Base-by-base conservation (phyloP, 2,329 filamentous ascomycete species). In the Byssoonygena ceratinophila region DNA sequence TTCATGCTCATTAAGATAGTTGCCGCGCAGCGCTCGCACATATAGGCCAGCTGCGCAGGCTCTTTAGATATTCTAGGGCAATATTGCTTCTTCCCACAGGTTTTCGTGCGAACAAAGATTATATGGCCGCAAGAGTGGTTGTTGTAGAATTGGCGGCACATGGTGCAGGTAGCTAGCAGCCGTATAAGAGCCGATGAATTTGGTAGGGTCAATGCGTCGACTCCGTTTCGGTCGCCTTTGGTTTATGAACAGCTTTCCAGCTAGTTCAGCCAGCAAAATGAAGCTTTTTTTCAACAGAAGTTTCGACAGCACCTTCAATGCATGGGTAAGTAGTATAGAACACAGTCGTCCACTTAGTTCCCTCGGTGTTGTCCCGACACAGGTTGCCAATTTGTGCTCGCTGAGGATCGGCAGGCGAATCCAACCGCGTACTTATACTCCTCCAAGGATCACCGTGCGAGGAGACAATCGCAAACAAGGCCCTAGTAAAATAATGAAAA, bases 141-240 rank as follows among this genome's bases (percentile, higher is more conserved):
- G 25, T 56, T 56, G 46, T 58, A 58, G 23, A 54, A 16, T 37
- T 58, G 56, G 18, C 34, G 45, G 41, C 56, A 58, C 54, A 58
- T 58, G 12, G n/a, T 53, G 34, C 18, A 5, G 9, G n/a, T n/a
- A n/a, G n/a, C n/a, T 9, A 29, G 27, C 9, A 29, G 27, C 27
- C 9, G 9, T 29, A 29, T 29, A 29, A 43, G 40, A 43, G 18
- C 7, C 18, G 16, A 22, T 25, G 40, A 20, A n/a, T n/a, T n/a
- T n/a, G n/a, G n/a, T n/a, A n/a, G n/a, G n/a, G n/a, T n/a, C n/a
- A n/a, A n/a, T n/a, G n/a, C n/a, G n/a, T n/a, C n/a, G n/a, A n/a
- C n/a, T n/a, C n/a, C n/a, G n/a, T n/a, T n/a, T n/a, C n/a, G n/a
- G n/a, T n/a, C n/a, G n/a, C n/a, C n/a, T n/a, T n/a, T n/a, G n/a